Evolutionary conservation across 2,329 filamentous ascomycete genomes (phyloP).

Genomic region (Penicillium sp.): DNA sequence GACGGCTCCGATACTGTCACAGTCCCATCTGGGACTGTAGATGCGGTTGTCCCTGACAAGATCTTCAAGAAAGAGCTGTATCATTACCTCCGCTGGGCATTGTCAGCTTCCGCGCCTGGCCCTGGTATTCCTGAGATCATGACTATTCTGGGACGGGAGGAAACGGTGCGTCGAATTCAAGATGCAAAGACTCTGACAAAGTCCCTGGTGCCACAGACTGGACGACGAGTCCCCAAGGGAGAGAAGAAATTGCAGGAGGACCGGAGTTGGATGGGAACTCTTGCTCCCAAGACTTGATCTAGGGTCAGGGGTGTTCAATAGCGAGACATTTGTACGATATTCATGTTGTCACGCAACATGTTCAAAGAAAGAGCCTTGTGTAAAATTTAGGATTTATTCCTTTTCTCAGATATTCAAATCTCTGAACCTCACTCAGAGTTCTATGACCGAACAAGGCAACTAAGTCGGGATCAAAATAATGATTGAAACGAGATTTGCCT

Average conservation of each 20-base stretch:
- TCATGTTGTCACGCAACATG: not conserved
- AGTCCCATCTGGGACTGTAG: slow-evolving; percentile 31
- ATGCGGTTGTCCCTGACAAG: slow-evolving; percentile 33
- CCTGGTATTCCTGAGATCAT: slow-evolving; percentile 59
- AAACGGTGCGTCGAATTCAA: slow-evolving; percentile 52
- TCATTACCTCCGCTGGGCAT: slow-evolving; percentile 60
- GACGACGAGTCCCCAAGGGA: slow-evolving; percentile 26
- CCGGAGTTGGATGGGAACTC: slow-evolving; percentile 41
- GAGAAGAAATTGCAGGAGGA: slow-evolving; percentile 27
- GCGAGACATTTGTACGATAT: not conserved
- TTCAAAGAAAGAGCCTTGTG: not conserved
- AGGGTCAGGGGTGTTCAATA: not conserved
- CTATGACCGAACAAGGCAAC: too few species aligned
- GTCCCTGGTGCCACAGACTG: slow-evolving; percentile 21
- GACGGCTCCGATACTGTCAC: slow-evolving; percentile 29
- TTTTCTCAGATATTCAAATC: too few species aligned
- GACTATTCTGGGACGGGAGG: slow-evolving; percentile 58
- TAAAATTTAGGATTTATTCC: too few species aligned
- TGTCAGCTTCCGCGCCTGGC: slow-evolving; percentile 57
- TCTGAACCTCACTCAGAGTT: too few species aligned
- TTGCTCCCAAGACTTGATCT: slow-evolving; percentile 27
- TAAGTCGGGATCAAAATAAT: too few species aligned
- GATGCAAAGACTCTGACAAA: slow-evolving; percentile 44
- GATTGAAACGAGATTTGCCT: not conserved
- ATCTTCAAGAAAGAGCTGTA: slow-evolving; percentile 54